Conservation (phyloP, 345 rosid genomes). For the Abelmoschus esculentus region DNA sequence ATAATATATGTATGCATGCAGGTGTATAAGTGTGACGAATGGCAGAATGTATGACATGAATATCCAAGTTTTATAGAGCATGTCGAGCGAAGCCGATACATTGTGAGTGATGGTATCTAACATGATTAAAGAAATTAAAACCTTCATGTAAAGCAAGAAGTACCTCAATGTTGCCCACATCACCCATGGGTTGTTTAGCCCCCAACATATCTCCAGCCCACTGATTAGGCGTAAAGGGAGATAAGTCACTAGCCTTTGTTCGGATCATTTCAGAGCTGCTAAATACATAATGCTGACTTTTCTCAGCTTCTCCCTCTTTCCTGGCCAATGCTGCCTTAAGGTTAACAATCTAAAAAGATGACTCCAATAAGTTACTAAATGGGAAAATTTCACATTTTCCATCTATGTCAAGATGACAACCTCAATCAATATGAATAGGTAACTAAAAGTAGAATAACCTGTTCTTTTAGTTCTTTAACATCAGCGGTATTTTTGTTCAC, state of each 20-base stretch:
- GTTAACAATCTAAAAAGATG: slow-evolving; percentile 48
- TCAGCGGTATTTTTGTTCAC: too few relatives aligned
- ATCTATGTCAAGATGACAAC: not conserved
- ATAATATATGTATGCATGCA: too few relatives aligned
- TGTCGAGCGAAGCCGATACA: not conserved
- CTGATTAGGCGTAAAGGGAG: slow-evolving; percentile 34
- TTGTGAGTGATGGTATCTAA: not conserved
- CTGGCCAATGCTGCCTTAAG: slow-evolving; percentile 75
- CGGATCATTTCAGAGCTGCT: slow-evolving; percentile 44
- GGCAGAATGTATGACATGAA: not conserved
- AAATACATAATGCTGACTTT: slow-evolving; percentile 30
- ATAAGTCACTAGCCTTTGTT: slow-evolving; percentile 41
- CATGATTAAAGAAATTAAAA: too few relatives aligned
- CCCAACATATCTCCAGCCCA: slow-evolving; percentile 24
- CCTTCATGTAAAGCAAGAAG: not conserved
- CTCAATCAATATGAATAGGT: not conserved
- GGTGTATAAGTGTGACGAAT: too few relatives aligned
- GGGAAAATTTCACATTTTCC: not conserved
- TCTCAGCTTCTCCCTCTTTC: slow-evolving; percentile 56
- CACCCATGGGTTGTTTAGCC: slow-evolving; percentile 30
- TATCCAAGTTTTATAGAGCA: not conserved
- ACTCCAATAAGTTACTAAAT: not conserved
- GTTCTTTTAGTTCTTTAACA: slow-evolving; percentile 36
- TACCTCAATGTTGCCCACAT: slow-evolving; percentile 45
- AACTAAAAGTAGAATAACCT: slow-evolving; percentile 28